phyloP scores from a whole-genome alignment of 768 basidiomycete species.

The Gymnopilus dilepis region DNA sequence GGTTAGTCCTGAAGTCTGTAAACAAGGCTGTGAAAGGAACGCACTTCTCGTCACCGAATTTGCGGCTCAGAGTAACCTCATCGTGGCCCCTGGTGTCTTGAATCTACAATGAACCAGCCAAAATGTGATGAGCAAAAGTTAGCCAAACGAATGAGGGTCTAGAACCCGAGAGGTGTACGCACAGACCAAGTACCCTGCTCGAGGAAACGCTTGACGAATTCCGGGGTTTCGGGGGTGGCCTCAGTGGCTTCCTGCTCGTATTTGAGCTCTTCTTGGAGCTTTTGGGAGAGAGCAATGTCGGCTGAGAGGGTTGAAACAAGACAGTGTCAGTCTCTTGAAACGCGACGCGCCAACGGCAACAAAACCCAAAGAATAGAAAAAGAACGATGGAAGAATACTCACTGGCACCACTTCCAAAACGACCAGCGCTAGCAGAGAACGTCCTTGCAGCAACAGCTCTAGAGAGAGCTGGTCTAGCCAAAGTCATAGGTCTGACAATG shows the following conservation, averaged over 20 bases:
- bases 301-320: slow-evolving; percentile 45
- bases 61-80: slow-evolving; percentile 81
- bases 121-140: neutral
- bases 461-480: slow-evolving; percentile 19
- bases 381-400: slow-evolving; percentile 29
- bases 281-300: slow-evolving; percentile 75
- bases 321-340: neutral
- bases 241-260: slow-evolving; percentile 75
- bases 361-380: neutral
- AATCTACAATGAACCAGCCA: slow-evolving; percentile 49
- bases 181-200: slow-evolving; percentile 82
- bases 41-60: slow-evolving; percentile 90
- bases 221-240: slow-evolving; percentile 50
- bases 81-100: slow-evolving; percentile 74
- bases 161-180: slow-evolving; percentile 26
- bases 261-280: slow-evolving; percentile 80
- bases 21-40: slow-evolving; percentile 33
- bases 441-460: slow-evolving; percentile 37
- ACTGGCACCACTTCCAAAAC: slow-evolving; percentile 53
- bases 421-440: slow-evolving; percentile 51
- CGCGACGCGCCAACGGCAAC: neutral
- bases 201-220: slow-evolving; percentile 80
- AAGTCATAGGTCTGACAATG: slow-evolving; percentile 22
- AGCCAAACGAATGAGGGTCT: neutral
- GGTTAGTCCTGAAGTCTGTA: neutral